Percentiles rank a stretch among this genome's conserved stretches.
These are phyloP conservation scores for Rhododendron ovatum DNA, from an alignment of 148 eudicot species.

Conservation along the genomic window DNA sequence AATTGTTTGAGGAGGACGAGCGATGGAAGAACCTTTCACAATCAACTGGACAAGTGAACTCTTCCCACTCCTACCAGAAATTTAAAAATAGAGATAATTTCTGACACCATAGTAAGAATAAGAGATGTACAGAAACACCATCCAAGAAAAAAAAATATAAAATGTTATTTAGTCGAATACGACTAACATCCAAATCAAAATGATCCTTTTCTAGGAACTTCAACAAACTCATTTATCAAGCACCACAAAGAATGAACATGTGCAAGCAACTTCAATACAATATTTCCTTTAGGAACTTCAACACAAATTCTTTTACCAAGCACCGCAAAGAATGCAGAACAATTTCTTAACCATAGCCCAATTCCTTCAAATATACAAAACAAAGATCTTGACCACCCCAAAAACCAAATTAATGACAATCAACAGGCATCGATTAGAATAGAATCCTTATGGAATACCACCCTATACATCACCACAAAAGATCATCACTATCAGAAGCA, in stretches of 20 bases:
- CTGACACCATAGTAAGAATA: background rate
- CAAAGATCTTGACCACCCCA: background rate
- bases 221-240: background rate
- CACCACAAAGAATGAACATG: background rate
- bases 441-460: background rate
- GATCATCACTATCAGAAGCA: background rate
- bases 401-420: background rate
- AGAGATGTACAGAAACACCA: background rate
- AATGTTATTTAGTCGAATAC: background rate
- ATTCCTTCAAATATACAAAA: background rate
- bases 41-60: constrained; percentile 90
- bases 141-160: background rate
- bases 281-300: background rate
- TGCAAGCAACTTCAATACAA: constrained; percentile 10
- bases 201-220: background rate
- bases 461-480: background rate
- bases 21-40: constrained; percentile 66
- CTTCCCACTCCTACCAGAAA: constrained; percentile 74
- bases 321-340: background rate
- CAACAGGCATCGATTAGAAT: background rate
- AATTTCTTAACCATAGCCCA: background rate
- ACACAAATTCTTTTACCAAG: background rate
- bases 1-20: constrained; percentile 77
- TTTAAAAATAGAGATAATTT: constrained; percentile 7
- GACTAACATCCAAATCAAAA: constrained; percentile 4